Base-by-base conservation (phyloP, 805 yeast species). In the Spathaspora boniae region DNA sequence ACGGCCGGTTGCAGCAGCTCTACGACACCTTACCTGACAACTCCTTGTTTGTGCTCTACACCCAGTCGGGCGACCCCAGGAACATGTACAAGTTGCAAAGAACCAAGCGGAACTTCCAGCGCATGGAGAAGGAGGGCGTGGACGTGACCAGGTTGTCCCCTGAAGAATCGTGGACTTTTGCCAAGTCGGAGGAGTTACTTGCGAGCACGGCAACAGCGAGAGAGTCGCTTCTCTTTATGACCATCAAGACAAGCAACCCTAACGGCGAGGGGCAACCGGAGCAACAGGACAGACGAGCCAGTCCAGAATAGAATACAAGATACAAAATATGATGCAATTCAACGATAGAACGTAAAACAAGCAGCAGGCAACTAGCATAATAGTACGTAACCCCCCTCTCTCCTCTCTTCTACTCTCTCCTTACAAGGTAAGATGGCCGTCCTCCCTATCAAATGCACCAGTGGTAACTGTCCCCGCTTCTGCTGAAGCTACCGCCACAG, bases 41-140 rank as follows among this genome's bases (percentile, higher is more conserved):
- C 23, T 72, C 95, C 0, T 56, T 80, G 16, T 45, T 89, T 11
- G 60, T 86, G 1, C 50, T 87, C 1, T 65, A 77, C 46, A 70
- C 86, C 0, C 86, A 85, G 2, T 62, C 73, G 33, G 86, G 87
- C 8, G 77, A 79, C 47, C 74, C 80, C 2, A 54, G 69, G 7
- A 70, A 66, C 33, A 62, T 78, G 60, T 56, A 58, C 34, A 54
- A 58, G 31, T 58, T 86, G 28, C 74, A 72, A 32, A 51, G 52
- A 8, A 45, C 69, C 20, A 68, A 70, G 42, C 60, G 66, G 31
- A 56, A 51, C 26, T 76, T 65, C 40, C 70, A 70, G 41, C 52
- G 60, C 39, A 64, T 66, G 23, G 72, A 67, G 54, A 64, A 62
- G 34, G 59, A 56, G 22, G 56, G 58, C 3, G 62, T 53, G 41